phyloP scores from a whole-genome alignment of 2,329 filamentous ascomycete genomes.

The Cladorrhinum sp. region DNA sequence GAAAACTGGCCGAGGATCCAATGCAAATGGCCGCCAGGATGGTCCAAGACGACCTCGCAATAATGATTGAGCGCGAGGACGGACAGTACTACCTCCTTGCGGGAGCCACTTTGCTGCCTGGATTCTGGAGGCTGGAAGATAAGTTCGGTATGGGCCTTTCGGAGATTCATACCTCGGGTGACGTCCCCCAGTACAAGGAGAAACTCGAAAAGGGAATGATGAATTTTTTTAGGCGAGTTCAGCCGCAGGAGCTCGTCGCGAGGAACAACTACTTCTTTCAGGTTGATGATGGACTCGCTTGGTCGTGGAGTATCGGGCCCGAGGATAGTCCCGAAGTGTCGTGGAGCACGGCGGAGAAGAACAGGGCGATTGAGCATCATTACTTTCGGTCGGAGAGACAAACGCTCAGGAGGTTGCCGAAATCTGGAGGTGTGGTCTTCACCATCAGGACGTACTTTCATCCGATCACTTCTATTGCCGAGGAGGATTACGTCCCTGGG shows the following conservation, averaged over 20 bases:
- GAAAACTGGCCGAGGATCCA: conserved; percentile 69
- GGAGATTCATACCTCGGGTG: conserved; percentile 74
- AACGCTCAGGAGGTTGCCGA: conserved; percentile 61
- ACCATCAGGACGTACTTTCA: conserved; percentile 80
- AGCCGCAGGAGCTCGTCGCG: conserved; percentile 60
- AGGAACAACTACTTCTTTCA: conserved; percentile 88
- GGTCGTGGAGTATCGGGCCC: conserved; percentile 71
- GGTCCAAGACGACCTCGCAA: conserved; percentile 76
- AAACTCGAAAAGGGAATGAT: conserved; percentile 76
- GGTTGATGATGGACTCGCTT: conserved; percentile 73
- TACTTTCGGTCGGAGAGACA: conserved; percentile 76
- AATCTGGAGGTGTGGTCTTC: conserved; percentile 61
- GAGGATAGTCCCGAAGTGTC: conserved; percentile 65
- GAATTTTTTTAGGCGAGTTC: conserved; percentile 73
- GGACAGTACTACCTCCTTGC: conserved; percentile 80
- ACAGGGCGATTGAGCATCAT: conserved; percentile 69
- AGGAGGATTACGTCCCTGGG: conserved; percentile 75
- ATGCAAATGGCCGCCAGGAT: conserved; percentile 72
- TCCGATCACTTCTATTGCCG: conserved; percentile 63
- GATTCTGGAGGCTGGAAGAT: conserved; percentile 80
- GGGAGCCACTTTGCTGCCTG: conserved; percentile 70
- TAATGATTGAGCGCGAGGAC: conserved; percentile 76
- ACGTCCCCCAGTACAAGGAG: conserved; percentile 69
- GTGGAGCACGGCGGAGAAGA: conserved; percentile 75
- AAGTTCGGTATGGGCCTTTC: conserved; percentile 77